Percentiles rank a stretch among this genome's conserved stretches.
Conservation (phyloP, 768 basidiomycete genomes). For the Chlorophyllum brunneum region DNA sequence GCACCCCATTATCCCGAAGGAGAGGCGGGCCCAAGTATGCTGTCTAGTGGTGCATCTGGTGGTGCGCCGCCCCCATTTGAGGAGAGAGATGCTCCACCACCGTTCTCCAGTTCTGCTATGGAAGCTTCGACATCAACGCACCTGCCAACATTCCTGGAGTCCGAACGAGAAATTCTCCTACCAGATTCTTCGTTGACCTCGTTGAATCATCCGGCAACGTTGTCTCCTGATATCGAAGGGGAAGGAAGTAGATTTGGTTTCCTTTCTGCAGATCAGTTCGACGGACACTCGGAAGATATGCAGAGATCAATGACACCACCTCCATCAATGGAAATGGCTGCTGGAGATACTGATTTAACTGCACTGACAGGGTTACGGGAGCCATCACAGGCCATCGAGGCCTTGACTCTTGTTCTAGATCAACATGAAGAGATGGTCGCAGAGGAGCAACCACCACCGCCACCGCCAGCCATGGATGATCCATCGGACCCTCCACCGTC, state of each 20-base stretch:
- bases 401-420: constrained; percentile 55
- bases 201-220: constrained; percentile 30
- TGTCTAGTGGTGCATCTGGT: constrained; percentile 51
- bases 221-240: constrained; percentile 46
- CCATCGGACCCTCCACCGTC: constrained; percentile 86
- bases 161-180: constrained; percentile 74
- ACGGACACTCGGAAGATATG: constrained; percentile 72
- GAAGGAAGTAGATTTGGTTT: constrained; percentile 84
- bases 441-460: constrained; percentile 50
- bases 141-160: constrained; percentile 76
- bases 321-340: constrained; percentile 72
- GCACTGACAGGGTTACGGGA: constrained; percentile 56
- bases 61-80: constrained; percentile 83
- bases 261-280: constrained; percentile 65
- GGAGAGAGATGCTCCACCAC: constrained; percentile 69
- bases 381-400: constrained; percentile 48
- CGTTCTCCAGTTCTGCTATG: constrained; percentile 54
- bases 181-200: constrained; percentile 24
- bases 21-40: constrained; percentile 73
- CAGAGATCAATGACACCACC: constrained; percentile 66
- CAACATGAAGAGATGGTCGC: constrained; percentile 37
- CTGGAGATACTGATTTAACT: constrained; percentile 66
- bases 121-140: constrained; percentile 56
- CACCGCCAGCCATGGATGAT: constrained; percentile 82
- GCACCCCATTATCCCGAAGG: constrained; percentile 67